Conservation (phyloP, 2,329 filamentous ascomycete species). For the Epichloe amarillans region DNA sequence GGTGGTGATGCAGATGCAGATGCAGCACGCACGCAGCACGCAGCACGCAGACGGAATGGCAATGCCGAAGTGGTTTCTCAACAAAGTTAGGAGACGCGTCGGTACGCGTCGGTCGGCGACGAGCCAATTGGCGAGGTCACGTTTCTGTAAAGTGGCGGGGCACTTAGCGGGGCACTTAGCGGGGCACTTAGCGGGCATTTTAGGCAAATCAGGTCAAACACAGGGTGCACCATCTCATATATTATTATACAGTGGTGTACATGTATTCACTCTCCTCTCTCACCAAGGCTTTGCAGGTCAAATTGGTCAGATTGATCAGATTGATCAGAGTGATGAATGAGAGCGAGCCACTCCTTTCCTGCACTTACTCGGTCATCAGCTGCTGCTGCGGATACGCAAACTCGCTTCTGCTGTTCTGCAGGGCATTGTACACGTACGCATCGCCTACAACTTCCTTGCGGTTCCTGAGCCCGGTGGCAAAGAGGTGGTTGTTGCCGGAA, state of each 20-base stretch:
- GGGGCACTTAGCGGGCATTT: too few species aligned
- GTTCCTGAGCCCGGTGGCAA: conserved; percentile 44
- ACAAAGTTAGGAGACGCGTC: background rate
- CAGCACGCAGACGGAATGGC: background rate
- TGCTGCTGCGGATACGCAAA: conserved; percentile 28
- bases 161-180: background rate
- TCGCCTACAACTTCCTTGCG: conserved; percentile 44
- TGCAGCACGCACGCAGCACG: too few species aligned
- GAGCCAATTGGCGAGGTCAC: background rate
- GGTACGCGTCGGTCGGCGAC: background rate
- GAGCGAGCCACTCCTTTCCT: too few species aligned
- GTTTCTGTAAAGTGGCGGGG: conserved; percentile 3
- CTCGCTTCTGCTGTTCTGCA: conserved; percentile 27
- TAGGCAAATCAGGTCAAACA: too few species aligned
- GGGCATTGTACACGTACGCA: conserved; percentile 41
- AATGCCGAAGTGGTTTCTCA: background rate
- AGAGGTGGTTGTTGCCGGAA: conserved; percentile 22
- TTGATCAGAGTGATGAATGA: too few species aligned
- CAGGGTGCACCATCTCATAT: too few species aligned
- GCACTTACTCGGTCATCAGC: conserved; percentile 37
- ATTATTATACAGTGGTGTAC: too few species aligned
- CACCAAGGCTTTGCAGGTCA: background rate
- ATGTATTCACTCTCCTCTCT: background rate
- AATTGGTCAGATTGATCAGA: too few species aligned
- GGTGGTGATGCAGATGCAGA: background rate